phyloP scores from a whole-genome alignment of 148 eudicot genomes.

The Vaccinium darrowii region DNA sequence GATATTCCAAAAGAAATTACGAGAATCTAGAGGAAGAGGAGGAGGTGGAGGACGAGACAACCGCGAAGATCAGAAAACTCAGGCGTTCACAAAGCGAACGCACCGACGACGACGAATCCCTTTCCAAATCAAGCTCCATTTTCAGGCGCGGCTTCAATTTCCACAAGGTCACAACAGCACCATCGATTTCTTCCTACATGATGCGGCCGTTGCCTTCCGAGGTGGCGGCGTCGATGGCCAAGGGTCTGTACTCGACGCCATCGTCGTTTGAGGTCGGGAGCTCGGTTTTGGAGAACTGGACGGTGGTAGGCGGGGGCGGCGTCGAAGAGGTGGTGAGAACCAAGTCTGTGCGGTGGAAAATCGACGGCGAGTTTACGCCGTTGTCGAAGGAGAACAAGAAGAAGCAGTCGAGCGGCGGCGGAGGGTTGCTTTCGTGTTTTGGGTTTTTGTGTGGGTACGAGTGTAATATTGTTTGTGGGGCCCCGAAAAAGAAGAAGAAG shows the following conservation, averaged over 20 bases:
- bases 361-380: background rate
- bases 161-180: background rate
- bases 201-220: slow-evolving; percentile 15
- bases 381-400: background rate
- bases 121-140: background rate
- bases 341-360: background rate
- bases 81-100: slow-evolving; percentile 9
- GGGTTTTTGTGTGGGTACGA: slow-evolving; percentile 28
- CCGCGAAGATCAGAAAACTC: background rate
- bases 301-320: slow-evolving; percentile 1
- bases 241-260: background rate
- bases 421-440: slow-evolving; percentile 33
- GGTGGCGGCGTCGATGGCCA: slow-evolving; percentile 11
- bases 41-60: background rate
- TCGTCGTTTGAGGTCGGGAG: slow-evolving; percentile 1
- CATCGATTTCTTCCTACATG: background rate
- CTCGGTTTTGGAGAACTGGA: slow-evolving; percentile 19
- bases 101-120: background rate
- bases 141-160: background rate
- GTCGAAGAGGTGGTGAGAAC: background rate
- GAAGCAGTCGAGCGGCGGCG: slow-evolving; percentile 9
- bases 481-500: slow-evolving; percentile 13
- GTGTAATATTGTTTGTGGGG: slow-evolving; percentile 29
- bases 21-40: background rate
- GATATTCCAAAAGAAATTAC: background rate